These are phyloP conservation scores for Pythium pyrilobum DNA, from an alignment of 352 stramenopile genomes.

Conservation along the genomic window DNA sequence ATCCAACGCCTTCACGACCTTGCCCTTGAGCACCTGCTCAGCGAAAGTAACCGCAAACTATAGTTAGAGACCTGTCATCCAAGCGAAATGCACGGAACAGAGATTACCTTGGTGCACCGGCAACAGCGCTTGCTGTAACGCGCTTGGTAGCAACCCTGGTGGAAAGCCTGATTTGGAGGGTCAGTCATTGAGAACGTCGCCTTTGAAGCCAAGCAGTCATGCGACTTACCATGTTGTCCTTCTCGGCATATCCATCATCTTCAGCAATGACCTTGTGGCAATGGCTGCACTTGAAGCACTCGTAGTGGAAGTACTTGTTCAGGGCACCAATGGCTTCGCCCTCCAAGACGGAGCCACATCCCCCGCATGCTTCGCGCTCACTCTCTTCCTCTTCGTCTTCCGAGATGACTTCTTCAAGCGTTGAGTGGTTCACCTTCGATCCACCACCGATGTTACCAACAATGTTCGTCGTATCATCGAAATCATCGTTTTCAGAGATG, in stretches of 20 bases:
- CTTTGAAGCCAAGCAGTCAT: too few relatives aligned
- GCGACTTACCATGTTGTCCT: constrained; percentile 53
- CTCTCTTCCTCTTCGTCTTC: constrained; percentile 61
- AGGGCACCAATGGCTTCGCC: constrained; percentile 75
- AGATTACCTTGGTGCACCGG: constrained; percentile 53
- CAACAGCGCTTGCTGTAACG: constrained; percentile 80
- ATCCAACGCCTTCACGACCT: constrained; percentile 81
- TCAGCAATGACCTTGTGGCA: constrained; percentile 65
- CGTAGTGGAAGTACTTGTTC: constrained; percentile 80
- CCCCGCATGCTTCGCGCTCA: constrained; percentile 66
- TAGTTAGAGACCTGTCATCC: too few relatives aligned
- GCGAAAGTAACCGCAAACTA: too few relatives aligned
- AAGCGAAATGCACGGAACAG: neutral
- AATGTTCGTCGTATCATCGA: constrained; percentile 4
- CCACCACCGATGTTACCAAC: neutral
- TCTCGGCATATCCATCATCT: constrained; percentile 79
- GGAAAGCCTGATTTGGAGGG: constrained; percentile 76
- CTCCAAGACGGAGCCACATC: constrained; percentile 62
- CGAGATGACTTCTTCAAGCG: constrained; percentile 10
- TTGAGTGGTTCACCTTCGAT: constrained; percentile 2
- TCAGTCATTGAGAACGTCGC: too few relatives aligned
- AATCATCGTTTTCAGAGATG: constrained; percentile 41
- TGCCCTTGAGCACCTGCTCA: constrained; percentile 62
- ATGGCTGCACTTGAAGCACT: constrained; percentile 84
- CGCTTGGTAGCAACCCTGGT: constrained; percentile 73